Evolutionary conservation across 345 rosid species (phyloP), one percentile per base, ranked within the genome.

Genomic region (Excoecaria agallocha): DNA sequence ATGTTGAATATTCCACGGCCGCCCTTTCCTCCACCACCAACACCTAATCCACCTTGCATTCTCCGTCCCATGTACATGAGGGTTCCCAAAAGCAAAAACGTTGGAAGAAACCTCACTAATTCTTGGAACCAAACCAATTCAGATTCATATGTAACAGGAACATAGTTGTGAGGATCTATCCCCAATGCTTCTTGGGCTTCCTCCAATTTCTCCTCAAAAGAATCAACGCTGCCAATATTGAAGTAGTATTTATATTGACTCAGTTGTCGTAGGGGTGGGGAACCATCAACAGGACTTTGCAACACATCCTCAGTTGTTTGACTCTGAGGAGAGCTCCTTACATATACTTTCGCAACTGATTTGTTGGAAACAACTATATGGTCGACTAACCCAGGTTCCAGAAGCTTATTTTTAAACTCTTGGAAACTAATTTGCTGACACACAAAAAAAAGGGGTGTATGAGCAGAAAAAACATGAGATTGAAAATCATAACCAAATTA

Each of bases 301-400:
- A 83, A 69, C 66, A 48, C 62, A 57, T 85, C 91, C 13, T 83
- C 88, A 73, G 22, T 61, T 51, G 67, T 74, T 61, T 79, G 82
- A 84, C 82, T 88, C 88, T 60, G 80, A 55, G 55, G 72, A 8
- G 89, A 74, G 83, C 76, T 86, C 72, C 88, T 91, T 15, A 91
- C 97, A 76, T 83, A 95, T 58, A 95, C 96, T 82, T 95, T 93
- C 2, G 98, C 99, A 74, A 91, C 93, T 61, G 96, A 88, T 83
- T 91, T 93, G 70, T 93, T 89, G 43, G 91, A 85, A 75, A 93
- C 92, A 74, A 91, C 94, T 22, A 95, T 88, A 80, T 86, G 99
- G 86, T 95, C 99, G 54, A 95, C 99, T 56, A 95, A 72, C 77
- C 96, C 97, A 16, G 93, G 97, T 80, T 93, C 98, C 37, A 95